Evolutionary conservation across 352 stramenopile genomes (phyloP).

Genomic region (Globisporangium sylvaticum): DNA sequence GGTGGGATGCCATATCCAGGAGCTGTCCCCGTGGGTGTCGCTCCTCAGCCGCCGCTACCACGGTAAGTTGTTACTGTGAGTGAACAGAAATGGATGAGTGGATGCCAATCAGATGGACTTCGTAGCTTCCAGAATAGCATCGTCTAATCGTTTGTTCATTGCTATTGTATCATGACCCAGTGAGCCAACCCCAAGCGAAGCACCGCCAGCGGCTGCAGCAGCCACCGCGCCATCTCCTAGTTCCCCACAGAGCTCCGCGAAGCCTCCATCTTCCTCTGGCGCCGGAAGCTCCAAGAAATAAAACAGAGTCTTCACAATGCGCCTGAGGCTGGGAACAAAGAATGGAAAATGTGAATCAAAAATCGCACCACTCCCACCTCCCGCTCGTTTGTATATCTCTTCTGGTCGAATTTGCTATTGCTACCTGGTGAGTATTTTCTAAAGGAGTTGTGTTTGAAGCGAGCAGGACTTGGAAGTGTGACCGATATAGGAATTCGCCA

Average conservation of each 20-base stretch:
- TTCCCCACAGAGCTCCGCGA: conserved; percentile 5
- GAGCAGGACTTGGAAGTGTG: neutral
- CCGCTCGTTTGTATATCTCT: too few relatives aligned
- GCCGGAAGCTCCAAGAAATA: conserved; percentile 2
- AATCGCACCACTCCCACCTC: neutral
- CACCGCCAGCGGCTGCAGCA: neutral
- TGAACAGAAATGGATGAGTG: neutral
- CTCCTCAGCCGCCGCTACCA: conserved; percentile 44
- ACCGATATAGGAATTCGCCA: too few relatives aligned
- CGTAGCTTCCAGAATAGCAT: too few relatives aligned
- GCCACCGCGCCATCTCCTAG: neutral
- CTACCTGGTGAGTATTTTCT: neutral
- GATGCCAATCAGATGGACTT: neutral
- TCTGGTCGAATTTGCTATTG: neutral
- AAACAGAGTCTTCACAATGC: neutral
- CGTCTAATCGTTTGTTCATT: neutral
- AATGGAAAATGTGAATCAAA: neutral
- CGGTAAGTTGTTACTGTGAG: conserved; percentile 17
- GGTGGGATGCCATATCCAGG: conserved; percentile 31
- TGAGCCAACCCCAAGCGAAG: conserved; percentile 15
- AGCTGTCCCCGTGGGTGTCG: conserved; percentile 15
- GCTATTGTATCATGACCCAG: neutral
- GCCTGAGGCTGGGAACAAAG: neutral
- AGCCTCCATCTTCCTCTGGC: neutral
- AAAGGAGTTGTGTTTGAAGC: neutral